These are phyloP conservation scores for Pseudocohnilembus persalinus DNA, from an alignment of 169 alveolate species.

Conservation along the genomic window DNA sequence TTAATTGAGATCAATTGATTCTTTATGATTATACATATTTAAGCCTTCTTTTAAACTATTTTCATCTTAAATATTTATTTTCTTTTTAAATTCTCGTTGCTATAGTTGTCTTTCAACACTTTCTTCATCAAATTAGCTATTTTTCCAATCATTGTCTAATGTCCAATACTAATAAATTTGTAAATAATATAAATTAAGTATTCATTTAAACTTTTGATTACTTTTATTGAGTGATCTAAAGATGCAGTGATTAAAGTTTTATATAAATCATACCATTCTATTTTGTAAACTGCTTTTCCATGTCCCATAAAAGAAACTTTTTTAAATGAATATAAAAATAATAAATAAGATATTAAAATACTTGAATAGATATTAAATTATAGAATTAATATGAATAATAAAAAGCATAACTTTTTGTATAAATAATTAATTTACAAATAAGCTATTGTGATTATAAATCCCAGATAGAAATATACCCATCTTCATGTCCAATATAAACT, in stretches of 20 bases:
- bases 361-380: no score
- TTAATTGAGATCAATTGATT: not conserved
- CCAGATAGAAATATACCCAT: not conserved
- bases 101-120: not conserved
- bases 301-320: not conserved
- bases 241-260: not conserved
- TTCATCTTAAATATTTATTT: not conserved
- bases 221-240: not conserved
- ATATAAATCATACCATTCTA: not conserved
- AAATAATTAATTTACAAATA: not conserved
- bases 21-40: not conserved
- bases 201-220: no score
- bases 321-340: no score
- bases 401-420: no score
- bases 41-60: not conserved
- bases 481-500: not conserved
- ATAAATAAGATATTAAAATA: no score
- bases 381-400: not conserved
- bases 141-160: not conserved
- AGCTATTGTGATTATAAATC: not conserved
- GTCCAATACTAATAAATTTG: not conserved
- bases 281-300: not conserved
- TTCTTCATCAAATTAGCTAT: not conserved
- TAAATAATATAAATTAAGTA: no score
- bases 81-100: not conserved